Percentiles rank a stretch among this genome's conserved stretches.
Evolutionary conservation across 495 filamentous ascomycete species (phyloP).

Genomic region (Aspergillus conjunctus): DNA sequence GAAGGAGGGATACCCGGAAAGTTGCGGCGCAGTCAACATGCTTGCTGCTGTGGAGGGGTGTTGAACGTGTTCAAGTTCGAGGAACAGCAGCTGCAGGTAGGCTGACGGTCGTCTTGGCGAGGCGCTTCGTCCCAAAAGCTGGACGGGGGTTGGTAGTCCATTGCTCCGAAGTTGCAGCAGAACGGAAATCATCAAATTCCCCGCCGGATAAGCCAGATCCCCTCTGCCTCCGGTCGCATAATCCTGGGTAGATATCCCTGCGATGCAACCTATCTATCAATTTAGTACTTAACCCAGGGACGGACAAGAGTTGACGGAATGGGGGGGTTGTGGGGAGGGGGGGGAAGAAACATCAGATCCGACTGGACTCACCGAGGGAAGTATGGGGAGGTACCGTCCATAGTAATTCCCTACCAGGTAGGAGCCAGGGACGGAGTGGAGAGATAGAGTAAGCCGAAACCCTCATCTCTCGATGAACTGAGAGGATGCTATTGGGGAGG

Average conservation of each 20-base stretch:
- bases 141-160: slow-evolving; percentile 7
- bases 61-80: slow-evolving; percentile 19
- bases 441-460: background rate
- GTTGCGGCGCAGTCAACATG: slow-evolving; percentile 38
- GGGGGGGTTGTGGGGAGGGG: background rate
- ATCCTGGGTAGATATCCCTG: slow-evolving; percentile 4
- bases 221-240: background rate
- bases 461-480: background rate
- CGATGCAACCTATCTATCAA: slow-evolving; percentile 9
- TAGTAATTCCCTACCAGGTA: too few species aligned
- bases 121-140: slow-evolving; percentile 32
- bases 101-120: slow-evolving; percentile 41
- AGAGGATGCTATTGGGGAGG: too few species aligned
- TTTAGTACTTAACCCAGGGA: background rate
- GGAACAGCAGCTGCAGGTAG: slow-evolving; percentile 16
- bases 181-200: background rate
- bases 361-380: too few species aligned
- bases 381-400: too few species aligned
- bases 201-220: background rate
- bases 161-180: slow-evolving; percentile 6
- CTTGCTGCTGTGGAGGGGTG: slow-evolving; percentile 19
- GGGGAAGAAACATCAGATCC: background rate
- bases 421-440: background rate
- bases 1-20: slow-evolving; percentile 17
- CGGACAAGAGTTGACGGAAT: background rate